These are phyloP conservation scores for Neofusicoccum sp. DNA, from an alignment of 2,329 filamentous ascomycete species.

Conservation along the genomic window DNA sequence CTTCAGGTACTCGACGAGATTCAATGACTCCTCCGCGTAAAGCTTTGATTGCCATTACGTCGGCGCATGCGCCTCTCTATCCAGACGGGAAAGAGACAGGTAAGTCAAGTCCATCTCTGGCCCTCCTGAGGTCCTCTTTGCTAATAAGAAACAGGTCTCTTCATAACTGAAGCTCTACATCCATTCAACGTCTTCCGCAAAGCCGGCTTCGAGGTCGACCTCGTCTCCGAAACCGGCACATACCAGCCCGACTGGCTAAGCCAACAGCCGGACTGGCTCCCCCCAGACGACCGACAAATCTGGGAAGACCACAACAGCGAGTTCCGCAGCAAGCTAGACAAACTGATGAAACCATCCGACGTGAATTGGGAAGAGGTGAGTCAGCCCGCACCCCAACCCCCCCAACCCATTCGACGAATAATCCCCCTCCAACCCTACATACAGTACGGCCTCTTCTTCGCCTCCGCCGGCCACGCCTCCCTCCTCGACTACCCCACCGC, in stretches of 20 bases:
- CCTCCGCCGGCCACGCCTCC: constrained; percentile 49
- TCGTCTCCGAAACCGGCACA: constrained; percentile 49
- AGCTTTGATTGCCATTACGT: constrained; percentile 49
- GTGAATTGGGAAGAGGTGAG: constrained; percentile 33
- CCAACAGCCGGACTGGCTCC: constrained; percentile 46
- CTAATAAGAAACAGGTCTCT: constrained; percentile 31
- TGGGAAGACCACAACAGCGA: constrained; percentile 47
- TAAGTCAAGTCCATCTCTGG: background rate
- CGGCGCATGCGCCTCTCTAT: constrained; percentile 44
- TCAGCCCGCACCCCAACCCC: background rate
- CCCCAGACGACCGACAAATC: constrained; percentile 41
- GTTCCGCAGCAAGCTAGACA: constrained; percentile 51
- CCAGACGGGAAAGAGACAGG: constrained; percentile 44
- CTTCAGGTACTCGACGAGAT: background rate
- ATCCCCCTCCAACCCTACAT: background rate
- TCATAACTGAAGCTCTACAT: constrained; percentile 53
- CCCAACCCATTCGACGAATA: background rate
- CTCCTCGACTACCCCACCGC: constrained; percentile 52
- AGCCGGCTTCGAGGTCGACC: constrained; percentile 53
- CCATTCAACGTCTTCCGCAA: constrained; percentile 49
- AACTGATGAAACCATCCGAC: constrained; percentile 42
- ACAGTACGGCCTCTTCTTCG: constrained; percentile 45
- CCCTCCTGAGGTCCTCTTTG: no score
- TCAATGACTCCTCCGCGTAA: constrained; percentile 36
- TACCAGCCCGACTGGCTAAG: constrained; percentile 51